These are phyloP conservation scores for Austroboletus niveus DNA, from an alignment of 1,284 basidiomycete species.

Conservation along the genomic window DNA sequence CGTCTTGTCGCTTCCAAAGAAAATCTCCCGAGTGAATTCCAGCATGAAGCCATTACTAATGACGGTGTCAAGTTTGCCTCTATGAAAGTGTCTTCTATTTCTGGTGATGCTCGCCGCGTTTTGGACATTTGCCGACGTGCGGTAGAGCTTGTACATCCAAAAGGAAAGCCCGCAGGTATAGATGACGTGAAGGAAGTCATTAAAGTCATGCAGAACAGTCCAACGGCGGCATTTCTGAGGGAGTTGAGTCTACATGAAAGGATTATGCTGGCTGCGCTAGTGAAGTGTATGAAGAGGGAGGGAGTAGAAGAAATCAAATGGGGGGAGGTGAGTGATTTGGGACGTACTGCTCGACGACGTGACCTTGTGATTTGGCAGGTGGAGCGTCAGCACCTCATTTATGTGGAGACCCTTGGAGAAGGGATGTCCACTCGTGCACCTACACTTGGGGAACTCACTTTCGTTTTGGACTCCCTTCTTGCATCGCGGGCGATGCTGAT, in stretches of 20 bases:
- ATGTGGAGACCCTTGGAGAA: conserved; percentile 54
- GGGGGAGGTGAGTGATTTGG: conserved; percentile 58
- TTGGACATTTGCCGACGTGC: conserved; percentile 92
- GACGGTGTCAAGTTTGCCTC: conserved; percentile 90
- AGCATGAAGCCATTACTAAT: conserved; percentile 58
- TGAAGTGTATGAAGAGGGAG: conserved; percentile 80
- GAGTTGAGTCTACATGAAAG: conserved; percentile 85
- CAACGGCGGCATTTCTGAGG: conserved; percentile 79
- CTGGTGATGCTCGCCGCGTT: conserved; percentile 92
- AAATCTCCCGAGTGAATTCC: conserved; percentile 35
- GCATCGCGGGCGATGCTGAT: conserved; percentile 70
- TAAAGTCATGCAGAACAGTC: conserved; percentile 88
- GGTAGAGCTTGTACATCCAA: conserved; percentile 71
- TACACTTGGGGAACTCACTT: conserved; percentile 50
- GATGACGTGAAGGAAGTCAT: conserved; percentile 83
- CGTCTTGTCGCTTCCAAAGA: conserved; percentile 65
- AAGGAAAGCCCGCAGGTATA: conserved; percentile 58
- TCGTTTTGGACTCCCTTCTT: conserved; percentile 67
- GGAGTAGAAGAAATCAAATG: conserved; percentile 88
- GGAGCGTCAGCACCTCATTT: conserved; percentile 64
- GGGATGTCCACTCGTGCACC: conserved; percentile 54
- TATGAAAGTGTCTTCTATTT: conserved; percentile 89
- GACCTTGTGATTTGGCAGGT: conserved; percentile 42
- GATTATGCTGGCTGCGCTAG: conserved; percentile 83
- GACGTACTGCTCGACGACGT: conserved; percentile 1